Base-by-base conservation (phyloP, 2,329 filamentous ascomycete species). In the Neofusicoccum cordaticola region DNA sequence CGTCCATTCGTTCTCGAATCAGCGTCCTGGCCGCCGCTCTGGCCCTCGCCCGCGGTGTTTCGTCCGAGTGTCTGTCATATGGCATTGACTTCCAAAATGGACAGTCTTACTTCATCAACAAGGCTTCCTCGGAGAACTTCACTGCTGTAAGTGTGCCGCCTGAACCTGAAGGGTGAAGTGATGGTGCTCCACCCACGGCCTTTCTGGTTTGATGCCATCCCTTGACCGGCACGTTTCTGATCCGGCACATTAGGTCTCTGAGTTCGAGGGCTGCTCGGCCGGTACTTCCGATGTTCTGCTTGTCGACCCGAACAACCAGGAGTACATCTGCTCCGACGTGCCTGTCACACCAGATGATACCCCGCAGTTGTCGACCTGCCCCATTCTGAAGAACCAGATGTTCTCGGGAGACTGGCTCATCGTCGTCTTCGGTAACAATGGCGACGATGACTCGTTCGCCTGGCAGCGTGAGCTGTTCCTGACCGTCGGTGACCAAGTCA, bases 101-200 rank as follows among this genome's bases (percentile, higher is more conserved):
- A 41, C 75, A 75, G 2, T 67, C 70, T 17, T 83, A 81, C 70
- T 83, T 81, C 69, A 80, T 82, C 69, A 81, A 82, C 68, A 74
- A 74, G 9, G 69, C 72, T 15, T 80, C 78, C 0, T 71, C 69
- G 3, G 78, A 79, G 2, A 68, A 69, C 4, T 83, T 82, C 67
- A 80, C 78, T 17, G 77, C 63, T 37, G 56, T 60, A 60, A 37
- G 42, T 9, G 9, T 47, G 41, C 41, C 6, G 1, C 4, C 15
- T 7, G 41, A 44, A 2, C 41, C 41, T 15, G 15, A 17, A 15
- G 3, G 41, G 15, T 44, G 13, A 44, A 44, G 41, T 17, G 15
- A 44, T 17, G 37, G 37, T 39, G 27, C 27, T 5, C 27, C 27
- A 7, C 27, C 27, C 4, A 5, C 27, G 1, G 27, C 27, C 27